These are phyloP conservation scores for Blastobotrys persicus DNA, from an alignment of 1,139 yeast species.

Conservation along the genomic window DNA sequence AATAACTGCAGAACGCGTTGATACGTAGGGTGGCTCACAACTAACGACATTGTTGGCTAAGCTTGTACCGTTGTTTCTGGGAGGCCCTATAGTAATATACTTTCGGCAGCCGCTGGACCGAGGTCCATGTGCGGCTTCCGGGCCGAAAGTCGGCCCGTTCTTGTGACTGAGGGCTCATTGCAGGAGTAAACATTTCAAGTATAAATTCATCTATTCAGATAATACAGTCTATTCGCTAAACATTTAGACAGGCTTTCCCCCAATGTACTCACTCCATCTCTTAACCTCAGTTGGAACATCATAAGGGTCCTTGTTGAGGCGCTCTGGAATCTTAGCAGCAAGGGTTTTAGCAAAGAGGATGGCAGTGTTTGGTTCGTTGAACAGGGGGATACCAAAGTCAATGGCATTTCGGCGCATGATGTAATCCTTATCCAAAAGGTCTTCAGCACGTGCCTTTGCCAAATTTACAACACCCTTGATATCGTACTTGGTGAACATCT, in stretches of 20 bases:
- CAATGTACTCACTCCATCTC: constrained; percentile 96
- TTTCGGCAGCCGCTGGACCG: not conserved
- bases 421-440: constrained; percentile 82
- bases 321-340: constrained; percentile 60
- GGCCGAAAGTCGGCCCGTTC: too few relatives aligned
- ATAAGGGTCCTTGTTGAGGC: constrained; percentile 43
- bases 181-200: too few relatives aligned
- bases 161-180: too few relatives aligned
- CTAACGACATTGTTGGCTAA: constrained; percentile 1
- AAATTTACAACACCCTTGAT: constrained; percentile 87
- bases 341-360: constrained; percentile 82
- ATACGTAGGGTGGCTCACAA: constrained; percentile 61
- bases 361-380: constrained; percentile 95
- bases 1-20: constrained; percentile 51
- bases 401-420: constrained; percentile 98
- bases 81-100: not conserved
- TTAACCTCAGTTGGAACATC: constrained; percentile 78
- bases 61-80: too few relatives aligned
- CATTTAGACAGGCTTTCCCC: constrained; percentile 75
- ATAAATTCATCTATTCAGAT: not conserved
- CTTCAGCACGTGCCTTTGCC: constrained; percentile 86
- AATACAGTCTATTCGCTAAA: not conserved
- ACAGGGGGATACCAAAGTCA: constrained; percentile 93
- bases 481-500: constrained; percentile 81
- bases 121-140: constrained; percentile 8